Evolutionary conservation across 2,329 filamentous ascomycete genomes (phyloP).

Genomic region (Didymella pomorum): DNA sequence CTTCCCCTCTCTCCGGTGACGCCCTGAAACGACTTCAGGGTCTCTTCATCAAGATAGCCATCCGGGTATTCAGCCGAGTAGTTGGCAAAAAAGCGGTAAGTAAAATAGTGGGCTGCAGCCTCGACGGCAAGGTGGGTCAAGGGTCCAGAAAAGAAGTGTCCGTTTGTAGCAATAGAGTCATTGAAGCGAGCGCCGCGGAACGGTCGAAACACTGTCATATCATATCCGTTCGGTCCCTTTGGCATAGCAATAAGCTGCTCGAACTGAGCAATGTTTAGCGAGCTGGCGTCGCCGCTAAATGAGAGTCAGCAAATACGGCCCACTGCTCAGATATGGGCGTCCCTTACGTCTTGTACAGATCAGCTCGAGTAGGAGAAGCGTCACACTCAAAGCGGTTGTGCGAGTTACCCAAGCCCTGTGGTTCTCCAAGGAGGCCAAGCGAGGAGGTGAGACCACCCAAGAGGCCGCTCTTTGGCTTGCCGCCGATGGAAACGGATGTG

Average conservation of each 20-base stretch:
- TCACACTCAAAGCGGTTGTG: slow-evolving; percentile 51
- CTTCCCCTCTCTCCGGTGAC: slow-evolving; percentile 45
- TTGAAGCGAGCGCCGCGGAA: slow-evolving; percentile 29
- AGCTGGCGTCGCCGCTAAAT: slow-evolving; percentile 8
- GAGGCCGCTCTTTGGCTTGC: slow-evolving; percentile 40
- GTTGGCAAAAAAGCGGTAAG: slow-evolving; percentile 44
- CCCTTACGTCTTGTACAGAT: slow-evolving; percentile 31
- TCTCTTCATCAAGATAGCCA: slow-evolving; percentile 47
- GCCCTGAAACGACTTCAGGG: slow-evolving; percentile 53
- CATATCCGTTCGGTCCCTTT: slow-evolving; percentile 15
- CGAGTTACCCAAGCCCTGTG: slow-evolving; percentile 35
- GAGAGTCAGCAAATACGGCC: not conserved
- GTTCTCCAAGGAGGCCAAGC: slow-evolving; percentile 29
- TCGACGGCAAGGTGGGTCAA: slow-evolving; percentile 10
- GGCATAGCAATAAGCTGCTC: slow-evolving; percentile 16
- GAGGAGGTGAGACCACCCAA: slow-evolving; percentile 28
- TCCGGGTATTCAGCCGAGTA: slow-evolving; percentile 51
- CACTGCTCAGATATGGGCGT: too few relatives aligned
- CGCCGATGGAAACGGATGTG: slow-evolving; percentile 61
- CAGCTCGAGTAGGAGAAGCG: slow-evolving; percentile 41
- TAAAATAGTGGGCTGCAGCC: slow-evolving; percentile 19
- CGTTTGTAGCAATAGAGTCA: slow-evolving; percentile 9
- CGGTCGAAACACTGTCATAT: slow-evolving; percentile 13
- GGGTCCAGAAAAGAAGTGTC: slow-evolving; percentile 5
- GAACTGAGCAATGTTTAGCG: slow-evolving; percentile 7